Conservation (phyloP, 2,329 filamentous ascomycete species). For the Ophiostoma australiae region DNA sequence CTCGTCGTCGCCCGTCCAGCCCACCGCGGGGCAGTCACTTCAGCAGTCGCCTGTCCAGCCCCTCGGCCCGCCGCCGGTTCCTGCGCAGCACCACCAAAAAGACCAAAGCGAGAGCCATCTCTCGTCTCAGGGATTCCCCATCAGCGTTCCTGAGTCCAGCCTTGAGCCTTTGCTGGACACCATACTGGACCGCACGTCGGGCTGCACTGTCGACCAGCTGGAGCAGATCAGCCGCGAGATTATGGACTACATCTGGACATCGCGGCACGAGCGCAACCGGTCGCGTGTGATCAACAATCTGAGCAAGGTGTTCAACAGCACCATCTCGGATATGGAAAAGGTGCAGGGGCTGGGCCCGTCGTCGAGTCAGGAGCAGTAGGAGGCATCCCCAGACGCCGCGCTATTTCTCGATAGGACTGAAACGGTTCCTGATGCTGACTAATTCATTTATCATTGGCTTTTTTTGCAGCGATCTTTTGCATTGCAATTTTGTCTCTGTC, state of each 20-base stretch:
- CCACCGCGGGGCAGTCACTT: not conserved
- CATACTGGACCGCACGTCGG: constrained; percentile 63
- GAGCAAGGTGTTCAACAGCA: constrained; percentile 67
- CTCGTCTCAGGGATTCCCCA: constrained; percentile 43
- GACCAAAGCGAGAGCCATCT: constrained; percentile 33
- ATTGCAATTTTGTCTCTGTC: not conserved
- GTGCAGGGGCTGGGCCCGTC: constrained; percentile 43
- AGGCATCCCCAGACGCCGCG: too few relatives aligned
- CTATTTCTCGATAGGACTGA: not conserved
- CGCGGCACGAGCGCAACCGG: constrained; percentile 76
- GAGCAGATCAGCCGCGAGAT: constrained; percentile 87
- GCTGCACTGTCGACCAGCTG: constrained; percentile 84
- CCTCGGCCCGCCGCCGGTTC: constrained; percentile 22
- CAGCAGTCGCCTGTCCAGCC: constrained; percentile 18
- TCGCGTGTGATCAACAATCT: constrained; percentile 58
- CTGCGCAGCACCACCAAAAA: constrained; percentile 34
- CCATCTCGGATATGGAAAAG: constrained; percentile 62
- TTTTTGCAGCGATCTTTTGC: not conserved
- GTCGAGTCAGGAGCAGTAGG: constrained; percentile 39
- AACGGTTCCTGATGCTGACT: not conserved
- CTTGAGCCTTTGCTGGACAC: constrained; percentile 56
- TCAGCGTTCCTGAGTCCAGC: constrained; percentile 44
- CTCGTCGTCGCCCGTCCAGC: constrained; percentile 14
- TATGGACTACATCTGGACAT: constrained; percentile 85
- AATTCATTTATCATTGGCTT: too few relatives aligned